Evolutionary conservation across 192 early-diverging fungal genomes (phyloP), one percentile per base, ranked within the genome.

Genomic region (Coemansia sp.): DNA sequence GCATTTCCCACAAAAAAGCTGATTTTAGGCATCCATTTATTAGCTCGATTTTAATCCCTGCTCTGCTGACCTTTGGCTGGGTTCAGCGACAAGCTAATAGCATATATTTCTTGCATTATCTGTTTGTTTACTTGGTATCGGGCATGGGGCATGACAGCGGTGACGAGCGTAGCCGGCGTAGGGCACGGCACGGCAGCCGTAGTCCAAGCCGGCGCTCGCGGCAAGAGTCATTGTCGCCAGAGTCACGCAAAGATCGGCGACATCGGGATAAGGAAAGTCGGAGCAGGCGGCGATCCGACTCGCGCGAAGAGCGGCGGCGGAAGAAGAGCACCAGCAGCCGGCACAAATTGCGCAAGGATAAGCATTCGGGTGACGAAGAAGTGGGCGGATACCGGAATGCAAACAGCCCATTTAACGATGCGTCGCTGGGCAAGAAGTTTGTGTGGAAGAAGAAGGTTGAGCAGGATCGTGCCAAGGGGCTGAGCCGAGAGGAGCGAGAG

Each of bases 361-460:
- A 7, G 22, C 21, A 34, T 22, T 25, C n/a, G 1, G 25, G 29
- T 22, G 50, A 53, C 29, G 23, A 20, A 3, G 30, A 25, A 4
- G 26, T 8, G 4, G 29, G 52, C 26, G 49, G 42, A 15, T 93
- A 95, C 67, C 82, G 81, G 20, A 85, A 84, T 47, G 60, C 78
- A 0, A 87, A 90, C 42, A 93, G 90, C 58, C 89, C 88, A 1
- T 88, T 93, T 29, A 85, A 87, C 41, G 91, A 95, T 61, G 66
- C 74, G 3, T 87, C 90, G 26, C 77, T 95, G 6, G 79, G 81
- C 30, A 79, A 83, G 45, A 94, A 93, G 61, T 98, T 98, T 67
- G 86, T 90, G 17, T 98, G 95, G 95, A 78, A 87, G 34, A 96
- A 98, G 64, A 98, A 98, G 55, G 78, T 87, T 4, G 89, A 95